Evolutionary conservation across 2,329 filamentous ascomycete genomes (phyloP), one percentile per base, ranked within the genome.

Genomic region (Colletotrichum aenigma): DNA sequence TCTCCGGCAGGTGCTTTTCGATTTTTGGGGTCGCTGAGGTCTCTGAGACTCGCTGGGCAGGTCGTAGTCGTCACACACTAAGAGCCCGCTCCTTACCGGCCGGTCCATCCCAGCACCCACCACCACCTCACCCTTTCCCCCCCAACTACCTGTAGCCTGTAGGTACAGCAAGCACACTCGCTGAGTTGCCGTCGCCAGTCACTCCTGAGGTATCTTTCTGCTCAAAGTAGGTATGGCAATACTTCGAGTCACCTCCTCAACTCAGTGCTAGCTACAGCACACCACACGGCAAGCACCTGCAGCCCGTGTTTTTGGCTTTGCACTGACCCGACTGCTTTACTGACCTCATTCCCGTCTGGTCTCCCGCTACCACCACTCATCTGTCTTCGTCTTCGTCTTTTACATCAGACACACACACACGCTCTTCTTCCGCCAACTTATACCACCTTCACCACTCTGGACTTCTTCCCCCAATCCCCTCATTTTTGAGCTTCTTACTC

Each of bases 261-360:
- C 26, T n/a, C 36, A 28, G 38, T 34, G 48, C 36, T 48, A 60
- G 55, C 55, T 43, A 48, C 62, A 64, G 60, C 16, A 34, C 70
- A 75, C 43, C 73, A 56, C 74, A 72, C 73, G 32, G 58, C 58
- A 34, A 61, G 58, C 58, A 61, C 12, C 58, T 52, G 26, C 18
- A 34, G n/a, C 58, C 24, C 32, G n/a, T 21, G 18, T 32, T 48
- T 64, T 76, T 68, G 73, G 73, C 70, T 74, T 74, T 74, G 65
- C 58, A 68, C 70, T 67, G 55, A 68, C 73, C 70, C 56, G 55
- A 68, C 69, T 48, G 64, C 73, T 34, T 73, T 73, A 67, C 73
- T 76, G 74, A 76, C 74, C 74, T 76, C 74, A 76, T 76, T 74
- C 70, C 70, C 64, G 58, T 75, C 73, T 73, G 58, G 64, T 73